Evolutionary conservation across 179 eudicot species (phyloP).

Genomic region (Pouteria campechiana): DNA sequence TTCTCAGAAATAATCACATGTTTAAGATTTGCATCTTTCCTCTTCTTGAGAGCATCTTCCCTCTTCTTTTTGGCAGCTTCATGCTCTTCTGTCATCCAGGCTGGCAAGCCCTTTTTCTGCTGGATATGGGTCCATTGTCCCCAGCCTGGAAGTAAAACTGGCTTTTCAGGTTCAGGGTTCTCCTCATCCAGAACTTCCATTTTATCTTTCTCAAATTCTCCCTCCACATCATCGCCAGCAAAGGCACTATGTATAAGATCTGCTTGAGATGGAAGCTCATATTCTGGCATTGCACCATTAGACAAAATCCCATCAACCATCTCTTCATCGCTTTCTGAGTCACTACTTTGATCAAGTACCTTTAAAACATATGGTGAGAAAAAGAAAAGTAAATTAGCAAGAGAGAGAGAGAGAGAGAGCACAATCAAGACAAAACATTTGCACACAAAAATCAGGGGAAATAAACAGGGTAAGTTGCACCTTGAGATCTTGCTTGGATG

Average conservation of each 20-base stretch:
- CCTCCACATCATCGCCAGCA: slow-evolving; percentile 97
- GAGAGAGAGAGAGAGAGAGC: background rate
- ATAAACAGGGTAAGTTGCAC: slow-evolving; percentile 32
- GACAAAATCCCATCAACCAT: slow-evolving; percentile 88
- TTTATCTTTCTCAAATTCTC: slow-evolving; percentile 67
- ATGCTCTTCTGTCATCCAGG: slow-evolving; percentile 77
- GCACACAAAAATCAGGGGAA: background rate
- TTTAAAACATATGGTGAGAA: slow-evolving; percentile 8
- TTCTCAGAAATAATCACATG: slow-evolving; percentile 88
- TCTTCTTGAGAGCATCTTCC: slow-evolving; percentile 66
- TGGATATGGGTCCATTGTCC: slow-evolving; percentile 88
- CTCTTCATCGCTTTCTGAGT: slow-evolving; percentile 58
- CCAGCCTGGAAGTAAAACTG: slow-evolving; percentile 88
- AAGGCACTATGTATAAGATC: slow-evolving; percentile 80
- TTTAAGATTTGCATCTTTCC: slow-evolving; percentile 73
- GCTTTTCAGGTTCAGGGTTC: slow-evolving; percentile 90
- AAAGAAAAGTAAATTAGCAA: background rate
- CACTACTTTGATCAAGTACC: slow-evolving; percentile 51
- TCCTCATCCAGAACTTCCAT: slow-evolving; percentile 67
- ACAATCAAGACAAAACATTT: background rate
- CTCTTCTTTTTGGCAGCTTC: slow-evolving; percentile 67
- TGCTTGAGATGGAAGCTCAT: slow-evolving; percentile 79
- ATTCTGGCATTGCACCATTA: slow-evolving; percentile 46
- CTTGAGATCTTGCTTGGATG: slow-evolving; percentile 23
- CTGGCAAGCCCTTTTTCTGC: slow-evolving; percentile 76